Evolutionary conservation across 441 rosid species (phyloP), one percentile per base, ranked within the genome.

Genomic region (California macrophylla): DNA sequence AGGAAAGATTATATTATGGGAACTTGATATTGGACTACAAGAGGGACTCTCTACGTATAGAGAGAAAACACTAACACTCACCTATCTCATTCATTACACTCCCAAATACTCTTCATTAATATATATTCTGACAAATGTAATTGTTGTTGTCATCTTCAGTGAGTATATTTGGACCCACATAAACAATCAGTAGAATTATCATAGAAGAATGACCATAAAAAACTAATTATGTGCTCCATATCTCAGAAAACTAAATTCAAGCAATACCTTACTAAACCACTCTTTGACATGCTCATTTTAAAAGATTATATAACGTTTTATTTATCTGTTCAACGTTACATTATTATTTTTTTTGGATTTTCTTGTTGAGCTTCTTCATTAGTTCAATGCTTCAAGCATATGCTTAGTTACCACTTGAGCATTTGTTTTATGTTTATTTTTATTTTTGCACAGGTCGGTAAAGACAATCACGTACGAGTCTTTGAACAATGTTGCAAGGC

Each of bases 391-490:
- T 52, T 52, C 36, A 36, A 32, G 15, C 28, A 36, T 8, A 12
- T 36, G 47, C 25, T 34, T 28, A 8, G 40, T 66, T 42, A 68
- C 71, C 29, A 74, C 61, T 38, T 70, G 28, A 56, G 67, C 56
- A 24, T 70, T 24, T 0, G 65, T 72, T 72, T 62, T 47, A n/a
- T n/a, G n/a, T n/a, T n/a, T 75, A 66, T 71, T 70, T 76, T 74
- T 78, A 62, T 69, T 79, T 34, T 83, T 68, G 73, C 82, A 85
- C 91, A 94, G 98, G 81, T 91, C 96, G 38, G 96, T 94, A 74
- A 94, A 94, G 84, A 91, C 96, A 23, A 69, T 91, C 71, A 94
- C 92, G 32, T 90, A 85, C 30, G 96, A 90, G 84, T 83, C 91
- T 32, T 80, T 94, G 82, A 85, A 87, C 85, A 90, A 90, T 81